Percentiles rank a stretch among this genome's conserved stretches.
Conservation (phyloP, 441 rosid genomes). For the Arabidopsis hybrid region DNA sequence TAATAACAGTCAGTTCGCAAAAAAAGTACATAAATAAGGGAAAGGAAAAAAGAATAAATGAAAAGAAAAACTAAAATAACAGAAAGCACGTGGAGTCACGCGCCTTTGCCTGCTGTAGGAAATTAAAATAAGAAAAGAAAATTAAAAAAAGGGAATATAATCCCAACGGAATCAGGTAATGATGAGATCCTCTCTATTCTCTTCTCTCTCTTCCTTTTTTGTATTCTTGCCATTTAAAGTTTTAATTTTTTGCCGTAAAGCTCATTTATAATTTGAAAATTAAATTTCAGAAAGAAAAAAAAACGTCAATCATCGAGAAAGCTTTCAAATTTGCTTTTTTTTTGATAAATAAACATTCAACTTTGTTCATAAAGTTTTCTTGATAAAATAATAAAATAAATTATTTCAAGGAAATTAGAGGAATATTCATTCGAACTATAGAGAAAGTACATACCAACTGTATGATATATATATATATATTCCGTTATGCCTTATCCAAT, state of each 20-base stretch:
- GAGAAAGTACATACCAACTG: too few species aligned
- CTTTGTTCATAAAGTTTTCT: neutral
- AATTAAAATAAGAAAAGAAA: neutral
- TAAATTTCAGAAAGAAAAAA: too few species aligned
- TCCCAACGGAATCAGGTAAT: conserved; percentile 50
- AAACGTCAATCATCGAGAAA: neutral
- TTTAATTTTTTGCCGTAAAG: neutral
- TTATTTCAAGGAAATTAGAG: neutral
- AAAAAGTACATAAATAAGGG: neutral
- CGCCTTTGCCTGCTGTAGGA: conserved; percentile 33
- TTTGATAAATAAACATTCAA: neutral
- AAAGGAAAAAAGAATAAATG: neutral
- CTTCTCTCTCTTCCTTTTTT: neutral
- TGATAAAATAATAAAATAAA: neutral
- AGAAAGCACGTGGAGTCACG: conserved; percentile 43
- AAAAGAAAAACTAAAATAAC: conserved; percentile 35
- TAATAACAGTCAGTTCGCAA: conserved; percentile 5
- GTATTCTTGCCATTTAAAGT: too few species aligned
- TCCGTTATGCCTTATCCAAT: too few species aligned
- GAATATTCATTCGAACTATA: neutral
- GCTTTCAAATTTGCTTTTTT: too few species aligned
- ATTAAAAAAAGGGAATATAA: conserved; percentile 35
- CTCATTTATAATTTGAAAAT: too few species aligned
- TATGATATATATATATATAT: too few species aligned
- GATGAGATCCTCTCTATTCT: conserved; percentile 39